These are phyloP conservation scores for Aspergillus carlsbadensis DNA, from an alignment of 495 filamentous ascomycete species.

Conservation along the genomic window DNA sequence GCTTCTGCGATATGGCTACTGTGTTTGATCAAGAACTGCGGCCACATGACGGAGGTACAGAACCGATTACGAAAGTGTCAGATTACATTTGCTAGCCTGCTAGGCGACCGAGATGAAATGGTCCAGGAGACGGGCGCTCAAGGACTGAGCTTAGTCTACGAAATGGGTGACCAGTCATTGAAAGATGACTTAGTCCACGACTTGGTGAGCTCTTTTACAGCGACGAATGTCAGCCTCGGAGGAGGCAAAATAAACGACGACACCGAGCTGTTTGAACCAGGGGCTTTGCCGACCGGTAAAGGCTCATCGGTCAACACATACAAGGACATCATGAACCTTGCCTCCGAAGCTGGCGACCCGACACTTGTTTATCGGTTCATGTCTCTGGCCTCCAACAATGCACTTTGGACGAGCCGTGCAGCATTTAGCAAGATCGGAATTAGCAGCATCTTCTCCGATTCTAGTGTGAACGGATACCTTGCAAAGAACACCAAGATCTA, in stretches of 20 bases:
- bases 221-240: conserved; percentile 62
- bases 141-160: conserved; percentile 86
- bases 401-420: conserved; percentile 91
- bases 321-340: conserved; percentile 90
- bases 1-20: conserved; percentile 92
- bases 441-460: conserved; percentile 85
- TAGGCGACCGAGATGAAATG: conserved; percentile 85
- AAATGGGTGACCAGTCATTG: conserved; percentile 77
- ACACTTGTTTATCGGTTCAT: conserved; percentile 96
- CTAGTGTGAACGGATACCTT: conserved; percentile 69
- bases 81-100: conserved; percentile 79
- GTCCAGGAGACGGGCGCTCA: conserved; percentile 94
- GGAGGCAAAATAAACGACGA: conserved; percentile 77
- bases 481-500: conserved; percentile 86
- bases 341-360: conserved; percentile 90
- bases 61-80: conserved; percentile 74
- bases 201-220: conserved; percentile 84
- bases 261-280: conserved; percentile 92
- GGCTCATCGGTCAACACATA: conserved; percentile 89
- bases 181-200: conserved; percentile 83
- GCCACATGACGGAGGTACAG: conserved; percentile 69
- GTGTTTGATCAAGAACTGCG: conserved; percentile 89
- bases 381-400: conserved; percentile 90
- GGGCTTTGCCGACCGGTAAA: conserved; percentile 85
- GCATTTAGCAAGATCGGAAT: conserved; percentile 94